Conservation (phyloP, 306 rosid species). For the Sechiopsis laciniata region DNA sequence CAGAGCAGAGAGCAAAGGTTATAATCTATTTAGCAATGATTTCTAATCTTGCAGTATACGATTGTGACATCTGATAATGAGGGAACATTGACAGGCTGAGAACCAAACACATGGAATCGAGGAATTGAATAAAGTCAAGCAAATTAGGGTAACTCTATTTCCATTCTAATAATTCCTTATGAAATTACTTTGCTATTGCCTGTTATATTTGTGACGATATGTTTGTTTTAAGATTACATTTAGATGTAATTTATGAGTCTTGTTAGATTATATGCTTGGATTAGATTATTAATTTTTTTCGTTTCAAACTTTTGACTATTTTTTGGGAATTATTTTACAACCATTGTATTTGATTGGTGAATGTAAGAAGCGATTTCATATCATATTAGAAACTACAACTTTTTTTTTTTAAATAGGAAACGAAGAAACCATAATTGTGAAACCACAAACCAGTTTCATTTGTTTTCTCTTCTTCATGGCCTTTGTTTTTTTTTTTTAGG, state of each 20-base stretch:
- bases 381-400: no score
- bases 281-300: background rate
- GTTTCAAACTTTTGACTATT: background rate
- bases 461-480: background rate
- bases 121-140: constrained; percentile 72
- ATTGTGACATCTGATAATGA: background rate
- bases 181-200: background rate
- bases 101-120: constrained; percentile 78
- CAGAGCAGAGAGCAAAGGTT: constrained; percentile 91
- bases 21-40: constrained; percentile 4
- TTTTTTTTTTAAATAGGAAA: no score
- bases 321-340: background rate
- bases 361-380: background rate
- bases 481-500: no score
- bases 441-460: no score
- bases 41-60: background rate
- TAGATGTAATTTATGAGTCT: background rate
- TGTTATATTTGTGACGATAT: background rate
- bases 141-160: constrained; percentile 60
- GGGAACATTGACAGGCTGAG: constrained; percentile 58
- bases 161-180: constrained; percentile 4
- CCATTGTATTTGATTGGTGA: background rate
- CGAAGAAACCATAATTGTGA: no score
- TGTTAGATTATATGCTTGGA: background rate
- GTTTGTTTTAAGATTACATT: background rate